A percentile compares a stretch with the other conserved stretches of the same genome.
These are phyloP conservation scores for Malassezia equina DNA, from an alignment of 1,284 basidiomycete species.

Conservation along the genomic window DNA sequence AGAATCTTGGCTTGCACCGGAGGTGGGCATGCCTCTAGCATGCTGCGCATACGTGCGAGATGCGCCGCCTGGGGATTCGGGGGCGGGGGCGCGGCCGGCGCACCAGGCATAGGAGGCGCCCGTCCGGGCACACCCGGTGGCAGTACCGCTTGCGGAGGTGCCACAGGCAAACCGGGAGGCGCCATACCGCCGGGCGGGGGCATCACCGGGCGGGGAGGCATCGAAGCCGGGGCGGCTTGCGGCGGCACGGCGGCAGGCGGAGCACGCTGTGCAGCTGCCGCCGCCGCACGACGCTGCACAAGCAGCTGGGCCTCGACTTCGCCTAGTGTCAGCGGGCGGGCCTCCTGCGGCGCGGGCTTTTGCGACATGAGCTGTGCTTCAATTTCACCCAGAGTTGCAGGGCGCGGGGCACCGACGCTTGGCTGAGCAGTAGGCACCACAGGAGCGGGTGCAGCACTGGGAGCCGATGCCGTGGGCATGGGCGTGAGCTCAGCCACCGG, in stretches of 20 bases:
- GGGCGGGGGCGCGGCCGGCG: constrained; percentile 19
- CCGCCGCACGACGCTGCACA: constrained; percentile 15
- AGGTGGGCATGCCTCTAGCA: constrained; percentile 38
- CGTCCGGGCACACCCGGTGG: background rate
- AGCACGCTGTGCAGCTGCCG: constrained; percentile 1
- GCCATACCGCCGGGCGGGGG: background rate
- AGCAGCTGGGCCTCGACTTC: constrained; percentile 80
- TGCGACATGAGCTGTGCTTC: constrained; percentile 5
- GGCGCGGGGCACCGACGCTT: background rate
- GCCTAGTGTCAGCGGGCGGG: constrained; percentile 64
- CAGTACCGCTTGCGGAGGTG: background rate
- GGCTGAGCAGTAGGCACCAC: background rate
- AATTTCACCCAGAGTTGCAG: background rate
- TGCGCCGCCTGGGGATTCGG: constrained; percentile 29
- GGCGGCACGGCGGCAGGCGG: constrained; percentile 1
- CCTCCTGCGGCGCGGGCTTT: constrained; percentile 2
- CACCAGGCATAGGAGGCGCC: constrained; percentile 16
- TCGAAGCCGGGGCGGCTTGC: background rate
- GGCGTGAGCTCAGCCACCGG: constrained; percentile 2
- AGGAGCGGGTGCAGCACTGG: constrained; percentile 11
- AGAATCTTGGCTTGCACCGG: constrained; percentile 37
- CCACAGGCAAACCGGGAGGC: background rate
- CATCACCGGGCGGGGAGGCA: background rate
- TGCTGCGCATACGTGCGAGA: constrained; percentile 36
- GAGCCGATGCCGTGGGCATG: constrained; percentile 10